These are phyloP conservation scores for Candida yuanshanica DNA, from an alignment of 805 yeast species.

Conservation along the genomic window DNA sequence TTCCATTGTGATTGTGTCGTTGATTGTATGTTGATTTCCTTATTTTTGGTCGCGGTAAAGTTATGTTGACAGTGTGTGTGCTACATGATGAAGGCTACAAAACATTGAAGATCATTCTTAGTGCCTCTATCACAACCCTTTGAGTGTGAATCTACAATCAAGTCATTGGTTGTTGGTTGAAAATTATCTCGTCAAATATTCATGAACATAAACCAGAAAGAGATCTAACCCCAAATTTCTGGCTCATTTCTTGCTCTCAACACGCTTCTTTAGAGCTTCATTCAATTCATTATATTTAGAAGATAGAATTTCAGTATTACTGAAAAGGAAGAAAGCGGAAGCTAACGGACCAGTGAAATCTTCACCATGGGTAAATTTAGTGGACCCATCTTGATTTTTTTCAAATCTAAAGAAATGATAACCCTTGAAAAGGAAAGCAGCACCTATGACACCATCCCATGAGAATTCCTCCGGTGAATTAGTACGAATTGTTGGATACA, in stretches of 20 bases:
- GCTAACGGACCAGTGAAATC: slow-evolving; percentile 2
- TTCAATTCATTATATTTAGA: background rate
- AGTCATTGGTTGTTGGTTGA: no score
- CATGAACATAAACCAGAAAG: no score
- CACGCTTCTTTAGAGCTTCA: background rate
- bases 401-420: slow-evolving; percentile 6
- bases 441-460: slow-evolving; percentile 2
- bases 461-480: slow-evolving; percentile 3
- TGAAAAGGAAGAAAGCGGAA: background rate
- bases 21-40: background rate
- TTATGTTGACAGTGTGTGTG: no score
- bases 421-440: slow-evolving; percentile 1
- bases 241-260: background rate
- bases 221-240: background rate
- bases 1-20: no score
- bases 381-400: slow-evolving; percentile 1
- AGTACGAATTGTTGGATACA: background rate
- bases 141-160: no score
- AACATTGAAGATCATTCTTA: no score
- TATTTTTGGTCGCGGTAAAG: no score
- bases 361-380: slow-evolving; percentile 4
- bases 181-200: no score
- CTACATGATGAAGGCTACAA: no score
- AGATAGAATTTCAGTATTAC: background rate
- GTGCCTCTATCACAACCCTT: no score